Conservation (phyloP, 306 rosid genomes). For the Lagenaria siceraria region DNA sequence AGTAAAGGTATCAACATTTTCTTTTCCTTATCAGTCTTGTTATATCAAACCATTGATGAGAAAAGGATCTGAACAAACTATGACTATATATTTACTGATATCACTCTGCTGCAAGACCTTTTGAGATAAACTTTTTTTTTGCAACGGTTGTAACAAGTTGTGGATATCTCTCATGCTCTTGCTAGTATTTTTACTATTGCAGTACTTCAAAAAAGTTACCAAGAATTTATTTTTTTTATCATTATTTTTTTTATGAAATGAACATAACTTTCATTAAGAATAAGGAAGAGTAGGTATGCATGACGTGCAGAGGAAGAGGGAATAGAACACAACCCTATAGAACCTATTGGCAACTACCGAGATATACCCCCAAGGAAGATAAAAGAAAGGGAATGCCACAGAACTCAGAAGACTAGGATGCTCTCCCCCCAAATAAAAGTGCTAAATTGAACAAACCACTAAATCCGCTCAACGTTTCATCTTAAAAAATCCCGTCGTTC, state of each 20-base stretch:
- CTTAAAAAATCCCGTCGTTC: not conserved
- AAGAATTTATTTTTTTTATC: not conserved
- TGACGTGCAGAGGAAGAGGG: not conserved
- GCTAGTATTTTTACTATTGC: not conserved
- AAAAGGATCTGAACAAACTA: not conserved
- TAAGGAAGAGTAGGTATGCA: not conserved
- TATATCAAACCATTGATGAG: not conserved
- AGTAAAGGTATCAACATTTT: constrained; percentile 42
- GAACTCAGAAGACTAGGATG: not conserved
- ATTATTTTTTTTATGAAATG: not conserved
- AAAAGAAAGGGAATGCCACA: not conserved
- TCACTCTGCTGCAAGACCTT: not conserved
- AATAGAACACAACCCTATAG: not conserved
- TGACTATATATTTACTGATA: not conserved
- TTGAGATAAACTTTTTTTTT: not conserved
- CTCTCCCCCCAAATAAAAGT: not conserved
- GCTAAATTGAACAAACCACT: not conserved
- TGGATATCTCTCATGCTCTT: not conserved
- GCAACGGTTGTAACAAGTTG: not conserved
- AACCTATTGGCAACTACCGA: not conserved
- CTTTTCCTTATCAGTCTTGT: constrained; percentile 9
- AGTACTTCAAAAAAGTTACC: not conserved
- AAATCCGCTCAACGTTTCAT: not conserved
- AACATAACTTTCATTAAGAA: not conserved
- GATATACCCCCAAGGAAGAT: not conserved